These are phyloP conservation scores for Microdochium trichocladiopsis DNA, from an alignment of 2,329 filamentous ascomycete species.

Conservation along the genomic window DNA sequence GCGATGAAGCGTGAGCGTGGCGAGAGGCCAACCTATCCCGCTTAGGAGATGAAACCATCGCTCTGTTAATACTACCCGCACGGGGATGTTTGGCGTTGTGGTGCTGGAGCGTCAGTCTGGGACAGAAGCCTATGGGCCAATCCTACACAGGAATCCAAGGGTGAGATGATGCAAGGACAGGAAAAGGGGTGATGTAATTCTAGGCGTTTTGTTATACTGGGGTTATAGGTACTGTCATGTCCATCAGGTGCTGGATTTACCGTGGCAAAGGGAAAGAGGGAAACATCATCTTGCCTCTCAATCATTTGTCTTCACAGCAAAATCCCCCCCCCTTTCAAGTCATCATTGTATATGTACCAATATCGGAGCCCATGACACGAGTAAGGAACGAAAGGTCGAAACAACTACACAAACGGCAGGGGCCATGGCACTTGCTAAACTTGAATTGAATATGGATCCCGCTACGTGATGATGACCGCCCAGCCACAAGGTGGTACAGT, in stretches of 20 bases:
- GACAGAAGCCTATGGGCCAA: too few relatives aligned
- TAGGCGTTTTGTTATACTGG: neutral
- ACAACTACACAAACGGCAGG: neutral
- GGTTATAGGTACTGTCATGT: constrained; percentile 1
- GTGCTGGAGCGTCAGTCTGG: too few relatives aligned
- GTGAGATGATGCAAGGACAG: neutral
- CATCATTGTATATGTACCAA: constrained; percentile 12
- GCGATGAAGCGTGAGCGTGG: constrained; percentile 66
- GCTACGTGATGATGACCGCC: too few relatives aligned
- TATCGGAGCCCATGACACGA: constrained; percentile 6
- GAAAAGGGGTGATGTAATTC: neutral
- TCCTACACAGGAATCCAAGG: too few relatives aligned
- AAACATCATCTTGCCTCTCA: neutral
- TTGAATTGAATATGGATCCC: too few relatives aligned
- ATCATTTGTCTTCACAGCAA: constrained; percentile 1
- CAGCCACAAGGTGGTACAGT: too few relatives aligned
- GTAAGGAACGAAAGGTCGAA: too few relatives aligned
- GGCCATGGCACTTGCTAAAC: too few relatives aligned
- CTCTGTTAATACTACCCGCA: too few relatives aligned
- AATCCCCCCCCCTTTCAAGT: neutral
- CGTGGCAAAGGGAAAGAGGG: neutral
- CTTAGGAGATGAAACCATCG: constrained; percentile 21
- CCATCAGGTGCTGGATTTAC: neutral
- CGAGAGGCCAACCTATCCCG: constrained; percentile 43
- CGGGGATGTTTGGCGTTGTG: too few relatives aligned